Evolutionary conservation across 164 flowering plant species (phyloP), one percentile per base, ranked within the genome.

Genomic region (Buxus sempervirens): DNA sequence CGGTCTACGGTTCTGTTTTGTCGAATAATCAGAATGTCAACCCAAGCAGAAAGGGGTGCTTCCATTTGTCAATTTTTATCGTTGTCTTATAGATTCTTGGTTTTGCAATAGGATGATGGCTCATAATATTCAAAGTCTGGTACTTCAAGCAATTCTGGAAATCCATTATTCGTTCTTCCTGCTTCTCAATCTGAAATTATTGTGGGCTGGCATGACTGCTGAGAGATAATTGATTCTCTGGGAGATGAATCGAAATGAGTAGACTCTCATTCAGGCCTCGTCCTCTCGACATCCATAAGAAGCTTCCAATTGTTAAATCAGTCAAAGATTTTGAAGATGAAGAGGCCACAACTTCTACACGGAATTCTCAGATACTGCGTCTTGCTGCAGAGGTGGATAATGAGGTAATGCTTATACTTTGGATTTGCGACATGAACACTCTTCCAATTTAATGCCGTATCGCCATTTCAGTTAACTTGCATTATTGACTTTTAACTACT

Each of bases 211-310:
- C 60, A 67, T 76, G 72, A 65, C 62, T 53, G 9, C 38, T 51
- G 71, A 66, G 49, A 72, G 58, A 72, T 59, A 66, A 70, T 66
- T 45, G 76, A 24, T 73, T 54, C n/a, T 45, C 56, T 72, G 49
- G 79, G 78, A 66, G 73, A 73, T 75, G 83, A 77, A 78, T 68
- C 51, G 74, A 80, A 72, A 93, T 93, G 98, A 93, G 93, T 81
- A 84, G 99, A 81, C 78, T 89, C 28, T 90, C 97, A 8, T 76
- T 95, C 74, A 81, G 99, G 80, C 98, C 99, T 20, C 97, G 99
- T 57, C 99, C 99, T 23, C 86, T 95, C 3, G 99, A 95, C 82
- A 85, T 95, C 73, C 90, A 95, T 72, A 95, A 92, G 85, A 92
- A 90, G 86, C 89, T 95, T 24, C 98, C 98, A 0, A 88, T 95